Evolutionary conservation across 1,284 basidiomycete species (phyloP).

Genomic region (Ceratobasidium sp.): DNA sequence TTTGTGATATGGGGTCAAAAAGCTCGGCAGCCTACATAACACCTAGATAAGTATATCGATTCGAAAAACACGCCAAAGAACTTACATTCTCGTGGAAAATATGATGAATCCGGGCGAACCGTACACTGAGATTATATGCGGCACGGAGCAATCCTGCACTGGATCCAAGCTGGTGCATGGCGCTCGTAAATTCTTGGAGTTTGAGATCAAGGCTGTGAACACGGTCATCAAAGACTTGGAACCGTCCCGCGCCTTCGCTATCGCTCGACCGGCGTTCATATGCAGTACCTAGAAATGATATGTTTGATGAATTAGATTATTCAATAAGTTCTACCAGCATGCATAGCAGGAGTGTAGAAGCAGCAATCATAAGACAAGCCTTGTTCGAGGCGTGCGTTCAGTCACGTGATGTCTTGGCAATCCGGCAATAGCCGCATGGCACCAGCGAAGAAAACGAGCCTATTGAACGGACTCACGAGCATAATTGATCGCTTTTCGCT

Average conservation of each 20-base stretch:
- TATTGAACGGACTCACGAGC: constrained; percentile 26
- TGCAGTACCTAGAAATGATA: constrained; percentile 4
- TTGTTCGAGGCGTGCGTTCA: not conserved
- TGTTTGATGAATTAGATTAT: not conserved
- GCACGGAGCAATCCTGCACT: constrained; percentile 43
- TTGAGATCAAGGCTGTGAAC: constrained; percentile 34
- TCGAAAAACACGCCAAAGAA: not conserved
- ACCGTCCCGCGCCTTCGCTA: not conserved
- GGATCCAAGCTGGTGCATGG: constrained; percentile 48
- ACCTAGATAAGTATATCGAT: not conserved
- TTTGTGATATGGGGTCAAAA: not conserved
- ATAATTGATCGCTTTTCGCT: constrained; percentile 20
- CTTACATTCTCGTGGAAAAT: constrained; percentile 48
- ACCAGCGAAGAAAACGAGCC: not conserved
- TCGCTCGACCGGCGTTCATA: constrained; percentile 9
- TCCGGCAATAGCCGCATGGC: not conserved
- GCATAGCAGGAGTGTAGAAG: not conserved
- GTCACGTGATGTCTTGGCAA: not conserved
- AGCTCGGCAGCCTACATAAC: constrained; percentile 4
- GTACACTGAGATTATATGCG: constrained; percentile 42
- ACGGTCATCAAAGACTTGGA: constrained; percentile 10
- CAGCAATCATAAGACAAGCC: not conserved
- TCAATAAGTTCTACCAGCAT: not conserved
- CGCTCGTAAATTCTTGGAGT: constrained; percentile 46
- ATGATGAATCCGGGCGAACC: constrained; percentile 46